phyloP scores from a whole-genome alignment of 352 stramenopile genomes.

The Phytophthora aleatoria region DNA sequence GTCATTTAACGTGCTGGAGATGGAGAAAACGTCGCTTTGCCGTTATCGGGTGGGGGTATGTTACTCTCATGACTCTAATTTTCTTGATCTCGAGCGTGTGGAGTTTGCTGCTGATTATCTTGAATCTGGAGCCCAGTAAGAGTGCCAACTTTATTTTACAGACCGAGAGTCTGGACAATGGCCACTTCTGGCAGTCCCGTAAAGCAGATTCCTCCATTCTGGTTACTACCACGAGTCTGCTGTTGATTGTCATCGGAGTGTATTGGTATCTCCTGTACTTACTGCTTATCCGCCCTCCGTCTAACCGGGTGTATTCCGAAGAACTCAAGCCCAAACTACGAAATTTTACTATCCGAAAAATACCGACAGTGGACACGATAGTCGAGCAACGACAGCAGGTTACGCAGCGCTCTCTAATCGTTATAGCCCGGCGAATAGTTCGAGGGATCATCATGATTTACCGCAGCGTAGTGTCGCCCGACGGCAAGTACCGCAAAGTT shows the following conservation, averaged over 20 bases:
- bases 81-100: slow-evolving; percentile 29
- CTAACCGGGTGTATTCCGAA: slow-evolving; percentile 8
- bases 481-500: neutral
- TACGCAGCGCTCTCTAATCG: neutral
- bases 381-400: neutral
- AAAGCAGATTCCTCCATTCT: slow-evolving; percentile 4
- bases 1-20: slow-evolving; percentile 10
- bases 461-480: neutral
- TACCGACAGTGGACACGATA: neutral
- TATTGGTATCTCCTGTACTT: slow-evolving; percentile 33
- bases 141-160: slow-evolving; percentile 47
- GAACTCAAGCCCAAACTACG: slow-evolving; percentile 1
- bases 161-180: slow-evolving; percentile 38
- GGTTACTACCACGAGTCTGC: slow-evolving; percentile 6
- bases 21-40: slow-evolving; percentile 22
- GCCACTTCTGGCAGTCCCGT: slow-evolving; percentile 20
- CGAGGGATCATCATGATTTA: neutral
- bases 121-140: slow-evolving; percentile 37
- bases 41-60: slow-evolving; percentile 21
- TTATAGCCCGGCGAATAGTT: slow-evolving; percentile 1
- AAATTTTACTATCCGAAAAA: neutral
- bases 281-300: slow-evolving; percentile 12
- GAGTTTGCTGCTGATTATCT: slow-evolving; percentile 40
- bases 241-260: slow-evolving; percentile 16
- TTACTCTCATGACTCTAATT: slow-evolving; percentile 25